phyloP scores from a whole-genome alignment of 768 basidiomycete species.

The Crucibulum laeve region DNA sequence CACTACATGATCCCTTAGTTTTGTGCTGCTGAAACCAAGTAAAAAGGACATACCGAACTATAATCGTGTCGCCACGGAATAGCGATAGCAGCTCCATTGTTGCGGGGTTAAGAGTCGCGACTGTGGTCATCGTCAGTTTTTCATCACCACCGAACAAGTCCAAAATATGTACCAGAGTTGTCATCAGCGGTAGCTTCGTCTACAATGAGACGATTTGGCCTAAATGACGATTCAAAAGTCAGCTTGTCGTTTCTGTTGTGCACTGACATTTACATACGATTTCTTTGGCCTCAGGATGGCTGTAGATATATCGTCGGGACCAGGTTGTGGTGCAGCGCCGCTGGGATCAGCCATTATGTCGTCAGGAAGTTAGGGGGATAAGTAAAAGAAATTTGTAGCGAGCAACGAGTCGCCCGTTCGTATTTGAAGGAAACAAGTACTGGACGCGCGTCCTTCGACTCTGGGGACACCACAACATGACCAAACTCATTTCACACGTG shows the following conservation, averaged over 20 bases:
- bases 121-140: slow-evolving; percentile 32
- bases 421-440: slow-evolving; percentile 18
- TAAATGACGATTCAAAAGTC: slow-evolving; percentile 28
- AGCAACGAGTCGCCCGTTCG: slow-evolving; percentile 18
- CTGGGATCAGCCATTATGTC: slow-evolving; percentile 71
- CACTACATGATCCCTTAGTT: slow-evolving; percentile 40
- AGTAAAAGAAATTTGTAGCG: slow-evolving; percentile 14
- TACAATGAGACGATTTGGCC: slow-evolving; percentile 96
- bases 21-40: not conserved
- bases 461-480: slow-evolving; percentile 20
- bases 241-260: slow-evolving; percentile 4
- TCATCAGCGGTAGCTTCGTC: slow-evolving; percentile 94
- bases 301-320: slow-evolving; percentile 86
- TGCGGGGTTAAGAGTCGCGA: slow-evolving; percentile 91
- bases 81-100: slow-evolving; percentile 94
- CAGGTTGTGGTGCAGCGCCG: slow-evolving; percentile 79
- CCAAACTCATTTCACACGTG: slow-evolving; percentile 30
- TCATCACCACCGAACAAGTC: not conserved
- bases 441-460: slow-evolving; percentile 36
- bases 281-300: slow-evolving; percentile 97
- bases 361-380: slow-evolving; percentile 13
- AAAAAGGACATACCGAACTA: slow-evolving; percentile 63
- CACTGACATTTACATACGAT: slow-evolving; percentile 59
- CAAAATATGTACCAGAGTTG: slow-evolving; percentile 71
- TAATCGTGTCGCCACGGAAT: slow-evolving; percentile 97